phyloP scores from a whole-genome alignment of 106 monocot species.

The Dendrobium catenatum region DNA sequence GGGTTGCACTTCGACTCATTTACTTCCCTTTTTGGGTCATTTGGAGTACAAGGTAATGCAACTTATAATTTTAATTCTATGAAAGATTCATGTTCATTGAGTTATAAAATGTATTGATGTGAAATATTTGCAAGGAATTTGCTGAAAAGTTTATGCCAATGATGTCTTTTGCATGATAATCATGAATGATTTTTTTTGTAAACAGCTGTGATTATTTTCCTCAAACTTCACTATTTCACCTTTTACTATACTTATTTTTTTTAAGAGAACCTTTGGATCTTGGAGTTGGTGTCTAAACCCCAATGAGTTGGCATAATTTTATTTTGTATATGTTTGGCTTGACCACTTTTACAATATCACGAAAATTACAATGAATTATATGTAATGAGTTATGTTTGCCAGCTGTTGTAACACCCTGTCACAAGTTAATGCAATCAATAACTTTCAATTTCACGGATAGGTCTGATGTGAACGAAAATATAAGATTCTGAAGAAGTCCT shows the following conservation, averaged over 20 bases:
- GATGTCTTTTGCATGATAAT: not conserved
- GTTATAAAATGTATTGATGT: not conserved
- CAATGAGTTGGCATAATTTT: not conserved
- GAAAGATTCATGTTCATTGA: not conserved
- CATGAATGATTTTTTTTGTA: not conserved
- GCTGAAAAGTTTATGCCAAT: not conserved
- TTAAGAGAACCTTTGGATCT: not conserved
- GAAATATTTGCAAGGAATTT: not conserved
- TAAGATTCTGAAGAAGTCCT: too few relatives aligned
- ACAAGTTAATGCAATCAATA: not conserved
- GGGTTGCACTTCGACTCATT: slow-evolving; percentile 69
- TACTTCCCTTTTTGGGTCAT: slow-evolving; percentile 87
- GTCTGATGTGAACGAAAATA: too few relatives aligned
- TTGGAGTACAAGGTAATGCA: slow-evolving; percentile 72
- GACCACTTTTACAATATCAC: not conserved
- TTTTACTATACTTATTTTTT: not conserved
- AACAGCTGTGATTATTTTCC: not conserved
- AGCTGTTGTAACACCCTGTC: not conserved
- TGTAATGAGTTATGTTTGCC: not conserved
- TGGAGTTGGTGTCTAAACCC: not conserved
- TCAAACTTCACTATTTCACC: not conserved
- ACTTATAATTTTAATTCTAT: not conserved
- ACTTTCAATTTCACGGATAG: too few relatives aligned
- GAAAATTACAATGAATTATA: not conserved
- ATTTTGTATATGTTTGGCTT: not conserved